These are phyloP conservation scores for Calonectria fujianensis DNA, from an alignment of 2,329 filamentous ascomycete species.

Conservation along the genomic window DNA sequence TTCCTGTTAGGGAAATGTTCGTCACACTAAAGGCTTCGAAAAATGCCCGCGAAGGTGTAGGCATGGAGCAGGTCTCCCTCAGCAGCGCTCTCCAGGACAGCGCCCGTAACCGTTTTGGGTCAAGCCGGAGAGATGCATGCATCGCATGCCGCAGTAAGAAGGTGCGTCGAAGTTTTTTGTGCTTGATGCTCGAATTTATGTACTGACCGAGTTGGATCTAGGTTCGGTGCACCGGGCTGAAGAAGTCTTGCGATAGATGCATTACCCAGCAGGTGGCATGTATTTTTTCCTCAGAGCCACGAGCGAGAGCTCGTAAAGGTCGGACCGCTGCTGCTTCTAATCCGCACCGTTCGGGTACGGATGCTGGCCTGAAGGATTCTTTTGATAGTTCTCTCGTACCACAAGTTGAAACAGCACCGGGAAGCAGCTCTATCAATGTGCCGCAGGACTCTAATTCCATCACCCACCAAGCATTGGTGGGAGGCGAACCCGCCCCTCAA, in stretches of 20 bases:
- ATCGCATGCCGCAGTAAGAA: constrained; percentile 39
- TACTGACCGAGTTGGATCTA: not conserved
- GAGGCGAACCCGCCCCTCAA: not conserved
- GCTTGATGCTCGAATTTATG: too few relatives aligned
- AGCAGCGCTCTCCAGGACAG: constrained; percentile 27
- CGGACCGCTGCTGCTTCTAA: not conserved
- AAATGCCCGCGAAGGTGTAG: constrained; percentile 9
- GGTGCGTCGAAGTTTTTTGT: constrained; percentile 25
- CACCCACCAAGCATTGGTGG: not conserved
- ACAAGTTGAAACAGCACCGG: not conserved
- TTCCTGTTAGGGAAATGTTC: constrained; percentile 39
- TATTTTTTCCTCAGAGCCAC: constrained; percentile 24
- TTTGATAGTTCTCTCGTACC: not conserved
- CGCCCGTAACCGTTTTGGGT: constrained; percentile 31
- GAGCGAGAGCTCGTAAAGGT: not conserved
- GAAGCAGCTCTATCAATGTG: too few relatives aligned
- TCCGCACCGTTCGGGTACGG: not conserved
- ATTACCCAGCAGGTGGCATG: constrained; percentile 28
- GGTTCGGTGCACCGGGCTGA: constrained; percentile 39
- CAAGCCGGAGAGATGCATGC: constrained; percentile 40
- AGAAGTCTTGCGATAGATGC: constrained; percentile 38
- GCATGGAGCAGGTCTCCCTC: constrained; percentile 39
- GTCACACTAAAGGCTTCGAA: constrained; percentile 39
- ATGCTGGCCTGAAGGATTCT: not conserved
- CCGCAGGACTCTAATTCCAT: not conserved